Evolutionary conservation across 345 rosid genomes (phyloP).

Genomic region (Hibiscus tridactylites): DNA sequence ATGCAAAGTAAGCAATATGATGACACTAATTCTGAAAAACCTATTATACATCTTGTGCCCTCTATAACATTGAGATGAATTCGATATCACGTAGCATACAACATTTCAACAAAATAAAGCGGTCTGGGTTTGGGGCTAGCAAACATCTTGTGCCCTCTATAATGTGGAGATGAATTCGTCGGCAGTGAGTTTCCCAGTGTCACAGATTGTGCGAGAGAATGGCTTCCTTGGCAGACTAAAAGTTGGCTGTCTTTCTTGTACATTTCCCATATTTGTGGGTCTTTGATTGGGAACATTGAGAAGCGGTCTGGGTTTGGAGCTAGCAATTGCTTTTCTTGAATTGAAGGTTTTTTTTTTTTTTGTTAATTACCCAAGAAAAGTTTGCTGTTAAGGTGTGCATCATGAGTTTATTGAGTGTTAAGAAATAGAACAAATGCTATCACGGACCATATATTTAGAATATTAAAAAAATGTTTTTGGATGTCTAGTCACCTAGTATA

Average conservation of each 20-base stretch:
- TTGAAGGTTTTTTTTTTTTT: slow-evolving; percentile 54
- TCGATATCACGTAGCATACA: not conserved
- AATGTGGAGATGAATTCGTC: slow-evolving; percentile 12
- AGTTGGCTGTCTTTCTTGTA: slow-evolving; percentile 95
- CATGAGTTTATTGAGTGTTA: no score
- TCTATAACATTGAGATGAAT: not conserved
- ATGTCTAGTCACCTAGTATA: no score
- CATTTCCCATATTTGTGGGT: slow-evolving; percentile 94
- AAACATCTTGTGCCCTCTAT: not conserved
- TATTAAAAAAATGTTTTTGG: no score
- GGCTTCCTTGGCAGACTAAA: slow-evolving; percentile 96
- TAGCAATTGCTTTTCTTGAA: slow-evolving; percentile 74
- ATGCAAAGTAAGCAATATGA: not conserved
- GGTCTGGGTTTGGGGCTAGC: no score
- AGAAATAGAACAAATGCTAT: no score
- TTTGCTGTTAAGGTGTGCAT: no score
- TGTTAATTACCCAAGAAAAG: no score
- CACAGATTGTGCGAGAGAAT: slow-evolving; percentile 68
- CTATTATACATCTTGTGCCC: not conserved
- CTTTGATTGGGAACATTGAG: slow-evolving; percentile 91
- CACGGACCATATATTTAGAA: no score
- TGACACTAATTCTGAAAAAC: not conserved
- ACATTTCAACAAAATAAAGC: no score
- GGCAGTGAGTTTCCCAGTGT: slow-evolving; percentile 67
- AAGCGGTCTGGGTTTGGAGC: slow-evolving; percentile 69